phyloP scores from a whole-genome alignment of 768 basidiomycete genomes.

The Suillus discolor region DNA sequence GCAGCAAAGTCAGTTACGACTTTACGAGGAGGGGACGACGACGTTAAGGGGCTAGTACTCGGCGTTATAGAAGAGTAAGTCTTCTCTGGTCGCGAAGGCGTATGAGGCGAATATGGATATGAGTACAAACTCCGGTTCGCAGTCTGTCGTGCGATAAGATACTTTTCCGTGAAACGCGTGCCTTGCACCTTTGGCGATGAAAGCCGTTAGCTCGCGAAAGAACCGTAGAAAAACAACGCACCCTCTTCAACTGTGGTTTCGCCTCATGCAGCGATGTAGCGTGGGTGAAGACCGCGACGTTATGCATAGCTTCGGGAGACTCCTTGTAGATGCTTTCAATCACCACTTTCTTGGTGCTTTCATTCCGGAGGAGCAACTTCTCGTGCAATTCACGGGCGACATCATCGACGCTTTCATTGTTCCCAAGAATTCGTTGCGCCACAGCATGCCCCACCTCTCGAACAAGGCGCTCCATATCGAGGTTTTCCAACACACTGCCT shows the following conservation, averaged over 20 bases:
- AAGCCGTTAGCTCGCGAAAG: constrained; percentile 8
- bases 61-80: constrained; percentile 30
- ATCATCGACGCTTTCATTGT: constrained; percentile 95
- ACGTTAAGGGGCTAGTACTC: constrained; percentile 26
- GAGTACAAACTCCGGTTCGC: constrained; percentile 54
- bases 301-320: constrained; percentile 85
- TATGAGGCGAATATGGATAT: constrained; percentile 55
- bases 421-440: constrained; percentile 87
- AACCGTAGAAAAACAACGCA: constrained; percentile 35
- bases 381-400: constrained; percentile 95
- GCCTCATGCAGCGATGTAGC: constrained; percentile 74
- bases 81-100: constrained; percentile 46
- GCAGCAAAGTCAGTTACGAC: constrained; percentile 89
- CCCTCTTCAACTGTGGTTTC: constrained; percentile 77
- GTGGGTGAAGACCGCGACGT: constrained; percentile 82
- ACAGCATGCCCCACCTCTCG: constrained; percentile 94
- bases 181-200: constrained; percentile 69
- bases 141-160: constrained; percentile 72
- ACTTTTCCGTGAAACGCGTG: constrained; percentile 97
- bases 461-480: constrained; percentile 97
- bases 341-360: constrained; percentile 95
- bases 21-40: constrained; percentile 77
- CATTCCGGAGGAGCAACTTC: constrained; percentile 85
- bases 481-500: constrained; percentile 94
- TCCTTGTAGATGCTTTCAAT: constrained; percentile 97